Percentiles rank a stretch among this genome's conserved stretches.
phyloP scores from a whole-genome alignment of 805 yeast genomes.

The Kregervanrija pseudodelftensis region DNA sequence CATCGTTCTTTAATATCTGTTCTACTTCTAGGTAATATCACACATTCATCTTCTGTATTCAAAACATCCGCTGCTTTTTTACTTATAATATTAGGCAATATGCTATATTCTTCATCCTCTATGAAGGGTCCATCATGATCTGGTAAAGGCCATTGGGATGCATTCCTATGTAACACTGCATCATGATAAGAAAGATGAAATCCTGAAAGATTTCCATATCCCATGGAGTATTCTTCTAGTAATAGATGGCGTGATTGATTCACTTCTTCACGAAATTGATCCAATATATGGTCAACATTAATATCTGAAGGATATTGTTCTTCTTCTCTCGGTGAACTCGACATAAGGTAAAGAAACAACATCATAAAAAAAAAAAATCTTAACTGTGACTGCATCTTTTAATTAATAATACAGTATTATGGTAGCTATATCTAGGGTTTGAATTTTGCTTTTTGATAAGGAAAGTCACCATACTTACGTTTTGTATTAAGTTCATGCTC shows the following conservation, averaged over 20 bases:
- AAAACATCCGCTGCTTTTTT: conserved; percentile 44
- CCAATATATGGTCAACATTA: conserved; percentile 22
- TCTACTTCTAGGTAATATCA: conserved; percentile 7
- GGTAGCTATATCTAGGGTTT: too few species aligned
- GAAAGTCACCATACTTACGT: too few species aligned
- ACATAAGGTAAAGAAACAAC: conserved; percentile 34
- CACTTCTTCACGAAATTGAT: conserved; percentile 30
- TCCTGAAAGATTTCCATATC: conserved; percentile 72
- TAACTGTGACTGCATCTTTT: conserved; percentile 18
- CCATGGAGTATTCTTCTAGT: conserved; percentile 39
- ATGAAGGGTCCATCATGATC: conserved; percentile 29
- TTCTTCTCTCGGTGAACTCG: conserved; percentile 31
- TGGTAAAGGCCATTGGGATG: conserved; percentile 52
- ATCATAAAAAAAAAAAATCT: conserved; percentile 30
- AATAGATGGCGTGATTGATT: conserved; percentile 22
- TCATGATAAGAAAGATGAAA: conserved; percentile 60
- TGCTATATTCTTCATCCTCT: conserved; percentile 45
- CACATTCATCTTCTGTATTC: conserved; percentile 30
- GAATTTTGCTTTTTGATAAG: too few species aligned
- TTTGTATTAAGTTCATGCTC: too few species aligned
- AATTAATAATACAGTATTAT: too few species aligned
- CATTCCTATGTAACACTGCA: conserved; percentile 35
- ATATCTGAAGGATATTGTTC: conserved; percentile 20
- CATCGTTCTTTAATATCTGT: conserved; percentile 8
- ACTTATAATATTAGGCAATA: conserved; percentile 56